These are phyloP conservation scores for Madurella fahalii DNA, from an alignment of 2,329 filamentous ascomycete genomes.

Conservation along the genomic window DNA sequence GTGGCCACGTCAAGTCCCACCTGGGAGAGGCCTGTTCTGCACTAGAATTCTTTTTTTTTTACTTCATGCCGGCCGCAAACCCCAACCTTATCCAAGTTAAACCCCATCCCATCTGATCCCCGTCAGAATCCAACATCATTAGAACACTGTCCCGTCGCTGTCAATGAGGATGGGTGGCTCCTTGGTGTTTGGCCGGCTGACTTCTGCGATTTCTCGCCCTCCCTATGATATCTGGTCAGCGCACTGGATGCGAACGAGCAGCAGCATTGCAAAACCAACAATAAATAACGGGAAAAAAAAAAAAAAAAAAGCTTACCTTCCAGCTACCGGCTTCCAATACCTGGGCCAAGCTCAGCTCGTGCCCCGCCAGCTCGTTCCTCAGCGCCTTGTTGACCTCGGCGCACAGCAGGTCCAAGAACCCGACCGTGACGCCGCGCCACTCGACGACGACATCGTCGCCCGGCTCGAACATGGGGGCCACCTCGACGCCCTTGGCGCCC, in stretches of 20 bases:
- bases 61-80: background rate
- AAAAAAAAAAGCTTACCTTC: too few relatives aligned
- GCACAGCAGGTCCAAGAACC: slow-evolving; percentile 53
- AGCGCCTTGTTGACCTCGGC: slow-evolving; percentile 58
- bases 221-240: slow-evolving; percentile 48
- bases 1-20: too few relatives aligned
- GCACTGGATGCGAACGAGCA: slow-evolving; percentile 1
- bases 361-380: slow-evolving; percentile 59
- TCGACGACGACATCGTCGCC: slow-evolving; percentile 60
- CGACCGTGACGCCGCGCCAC: slow-evolving; percentile 61
- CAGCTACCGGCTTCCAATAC: slow-evolving; percentile 94
- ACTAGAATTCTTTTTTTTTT: too few relatives aligned
- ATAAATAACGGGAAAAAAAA: too few relatives aligned
- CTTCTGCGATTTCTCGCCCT: slow-evolving; percentile 91
- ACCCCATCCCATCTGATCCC: background rate
- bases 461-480: slow-evolving; percentile 56
- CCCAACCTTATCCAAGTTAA: background rate
- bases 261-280: slow-evolving; percentile 7
- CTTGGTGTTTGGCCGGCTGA: slow-evolving; percentile 92
- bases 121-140: background rate
- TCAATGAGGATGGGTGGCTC: slow-evolving; percentile 94
- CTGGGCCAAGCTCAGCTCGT: slow-evolving; percentile 75
- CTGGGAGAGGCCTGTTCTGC: too few relatives aligned
- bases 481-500: slow-evolving; percentile 57
- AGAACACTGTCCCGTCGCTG: slow-evolving; percentile 92